Conservation (phyloP, 164 flowering plant species). For the Liquidambar formosana region DNA sequence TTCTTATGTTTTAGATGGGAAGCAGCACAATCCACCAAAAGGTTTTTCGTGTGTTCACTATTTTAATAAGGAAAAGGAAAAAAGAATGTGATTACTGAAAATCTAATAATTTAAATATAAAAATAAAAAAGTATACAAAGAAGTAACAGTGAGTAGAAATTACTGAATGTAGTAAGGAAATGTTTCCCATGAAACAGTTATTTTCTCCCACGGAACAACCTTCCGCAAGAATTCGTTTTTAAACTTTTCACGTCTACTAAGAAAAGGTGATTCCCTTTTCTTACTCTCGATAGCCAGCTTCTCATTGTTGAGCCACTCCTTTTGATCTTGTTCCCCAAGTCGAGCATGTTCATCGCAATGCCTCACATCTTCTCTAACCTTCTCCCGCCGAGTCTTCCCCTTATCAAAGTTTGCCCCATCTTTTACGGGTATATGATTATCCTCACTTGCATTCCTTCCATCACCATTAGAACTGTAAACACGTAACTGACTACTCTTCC, state of each 20-base stretch:
- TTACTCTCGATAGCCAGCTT: slow-evolving; percentile 70
- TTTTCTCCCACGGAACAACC: slow-evolving; percentile 92
- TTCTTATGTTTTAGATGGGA: slow-evolving; percentile 78
- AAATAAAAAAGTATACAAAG: background rate
- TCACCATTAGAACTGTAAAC: slow-evolving; percentile 82
- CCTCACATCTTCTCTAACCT: slow-evolving; percentile 26
- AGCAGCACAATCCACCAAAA: slow-evolving; percentile 85
- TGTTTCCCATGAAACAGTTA: slow-evolving; percentile 86
- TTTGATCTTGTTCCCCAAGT: slow-evolving; percentile 91
- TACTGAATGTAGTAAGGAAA: slow-evolving; percentile 93
- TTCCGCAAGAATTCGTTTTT: slow-evolving; percentile 79
- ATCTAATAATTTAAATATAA: background rate
- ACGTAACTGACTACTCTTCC: slow-evolving; percentile 32
- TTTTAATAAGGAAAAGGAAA: background rate
- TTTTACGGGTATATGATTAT: slow-evolving; percentile 52
- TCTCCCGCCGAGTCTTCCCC: slow-evolving; percentile 40
- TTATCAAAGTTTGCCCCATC: slow-evolving; percentile 50
- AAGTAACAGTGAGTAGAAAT: slow-evolving; percentile 13
- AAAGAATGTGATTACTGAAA: background rate
- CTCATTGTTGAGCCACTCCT: slow-evolving; percentile 87
- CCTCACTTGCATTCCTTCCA: slow-evolving; percentile 79
- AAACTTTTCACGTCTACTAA: slow-evolving; percentile 67
- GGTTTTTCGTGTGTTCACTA: slow-evolving; percentile 78
- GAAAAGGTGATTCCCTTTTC: slow-evolving; percentile 80
- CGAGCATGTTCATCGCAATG: slow-evolving; percentile 67